Conservation (phyloP, 2,329 filamentous ascomycete genomes). For the Cladosporium colombiae region DNA sequence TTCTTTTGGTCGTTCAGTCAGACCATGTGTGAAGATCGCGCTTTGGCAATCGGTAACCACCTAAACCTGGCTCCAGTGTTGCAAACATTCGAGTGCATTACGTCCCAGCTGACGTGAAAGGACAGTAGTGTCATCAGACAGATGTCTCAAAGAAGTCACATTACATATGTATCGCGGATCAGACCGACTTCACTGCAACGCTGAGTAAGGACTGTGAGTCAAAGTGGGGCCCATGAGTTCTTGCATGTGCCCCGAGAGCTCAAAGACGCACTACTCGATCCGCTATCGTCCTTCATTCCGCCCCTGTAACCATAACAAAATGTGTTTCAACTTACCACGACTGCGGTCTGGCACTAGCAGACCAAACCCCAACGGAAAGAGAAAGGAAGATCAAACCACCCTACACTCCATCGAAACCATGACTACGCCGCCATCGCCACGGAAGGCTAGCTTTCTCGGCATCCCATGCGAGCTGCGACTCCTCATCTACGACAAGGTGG, state of each 20-base stretch:
- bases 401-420: background rate
- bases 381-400: background rate
- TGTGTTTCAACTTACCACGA: background rate
- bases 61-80: background rate
- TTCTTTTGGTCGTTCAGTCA: background rate
- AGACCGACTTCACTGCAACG: background rate
- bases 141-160: background rate
- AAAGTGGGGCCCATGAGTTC: background rate
- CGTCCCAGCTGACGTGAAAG: background rate
- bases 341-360: background rate
- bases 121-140: no score
- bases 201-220: background rate
- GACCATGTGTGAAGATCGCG: background rate
- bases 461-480: constrained; percentile 17
- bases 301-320: background rate
- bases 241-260: background rate
- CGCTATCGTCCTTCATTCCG: background rate
- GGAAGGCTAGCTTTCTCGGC: constrained; percentile 9
- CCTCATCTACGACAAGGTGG: constrained; percentile 7
- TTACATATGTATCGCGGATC: background rate
- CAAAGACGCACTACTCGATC: background rate
- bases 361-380: background rate
- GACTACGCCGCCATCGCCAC: background rate
- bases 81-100: background rate
- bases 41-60: background rate